Conservation (phyloP, 805 yeast genomes). For the Pichia exigua region DNA sequence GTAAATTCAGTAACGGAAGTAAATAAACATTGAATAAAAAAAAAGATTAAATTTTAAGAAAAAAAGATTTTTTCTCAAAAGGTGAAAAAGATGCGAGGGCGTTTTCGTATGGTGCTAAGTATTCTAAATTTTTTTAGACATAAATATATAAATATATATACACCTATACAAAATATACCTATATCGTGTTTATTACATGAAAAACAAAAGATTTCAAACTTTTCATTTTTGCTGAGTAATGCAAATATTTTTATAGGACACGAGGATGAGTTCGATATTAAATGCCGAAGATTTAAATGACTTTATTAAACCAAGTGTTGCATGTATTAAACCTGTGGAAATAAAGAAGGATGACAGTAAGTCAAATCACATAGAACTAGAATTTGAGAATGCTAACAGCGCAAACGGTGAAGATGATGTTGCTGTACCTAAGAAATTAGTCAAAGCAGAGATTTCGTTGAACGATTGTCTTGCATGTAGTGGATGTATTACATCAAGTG, state of each 20-base stretch:
- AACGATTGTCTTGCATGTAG: constrained; percentile 95
- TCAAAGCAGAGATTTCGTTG: constrained; percentile 80
- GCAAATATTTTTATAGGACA: background rate
- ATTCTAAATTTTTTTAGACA: too few relatives aligned
- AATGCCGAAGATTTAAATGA: constrained; percentile 91
- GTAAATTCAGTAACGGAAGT: too few relatives aligned
- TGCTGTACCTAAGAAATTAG: constrained; percentile 41
- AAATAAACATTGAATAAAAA: too few relatives aligned
- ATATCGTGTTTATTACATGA: background rate
- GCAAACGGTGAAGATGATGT: constrained; percentile 41
- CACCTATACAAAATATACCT: too few relatives aligned
- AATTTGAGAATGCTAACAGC: constrained; percentile 53
- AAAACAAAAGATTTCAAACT: background rate
- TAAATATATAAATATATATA: too few relatives aligned
- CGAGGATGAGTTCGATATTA: constrained; percentile 80
- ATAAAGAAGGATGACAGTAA: constrained; percentile 29
- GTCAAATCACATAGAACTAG: constrained; percentile 26
- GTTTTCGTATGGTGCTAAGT: too few relatives aligned
- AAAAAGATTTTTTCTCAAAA: too few relatives aligned
- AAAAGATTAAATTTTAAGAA: too few relatives aligned
- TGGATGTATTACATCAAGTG: constrained; percentile 97
- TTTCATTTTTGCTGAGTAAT: background rate
- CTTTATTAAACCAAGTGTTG: constrained; percentile 88
- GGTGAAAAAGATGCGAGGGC: too few relatives aligned
- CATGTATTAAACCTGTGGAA: constrained; percentile 79